A percentile compares a stretch with the other conserved stretches of the same genome.
Evolutionary conservation across 129 eudicot genomes (phyloP).

Genomic region (Silybum marianum): DNA sequence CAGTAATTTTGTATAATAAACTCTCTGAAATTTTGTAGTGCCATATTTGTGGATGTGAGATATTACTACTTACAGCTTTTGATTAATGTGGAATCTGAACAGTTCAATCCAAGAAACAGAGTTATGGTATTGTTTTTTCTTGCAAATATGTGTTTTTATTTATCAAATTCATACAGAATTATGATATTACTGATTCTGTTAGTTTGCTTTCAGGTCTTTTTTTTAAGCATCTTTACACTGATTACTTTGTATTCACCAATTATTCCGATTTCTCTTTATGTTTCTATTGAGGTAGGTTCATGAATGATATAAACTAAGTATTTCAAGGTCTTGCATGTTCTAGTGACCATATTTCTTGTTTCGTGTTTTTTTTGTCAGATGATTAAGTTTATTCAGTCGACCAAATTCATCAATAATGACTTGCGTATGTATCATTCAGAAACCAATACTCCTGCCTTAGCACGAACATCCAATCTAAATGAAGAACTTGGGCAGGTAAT

Average conservation of each 20-base stretch:
- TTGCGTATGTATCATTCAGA: constrained; percentile 87
- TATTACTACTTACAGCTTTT: constrained; percentile 70
- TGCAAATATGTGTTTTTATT: too few relatives aligned
- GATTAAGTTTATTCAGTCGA: constrained; percentile 91
- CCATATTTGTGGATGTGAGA: constrained; percentile 62
- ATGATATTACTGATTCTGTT: constrained; percentile 5
- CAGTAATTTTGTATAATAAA: not conserved
- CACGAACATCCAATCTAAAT: constrained; percentile 93
- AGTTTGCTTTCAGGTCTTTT: constrained; percentile 52
- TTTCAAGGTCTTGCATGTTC: constrained; percentile 6
- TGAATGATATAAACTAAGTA: not conserved
- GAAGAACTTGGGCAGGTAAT: constrained; percentile 98
- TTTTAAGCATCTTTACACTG: constrained; percentile 83
- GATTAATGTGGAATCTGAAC: constrained; percentile 41
- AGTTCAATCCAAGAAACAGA: constrained; percentile 81
- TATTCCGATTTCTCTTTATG: constrained; percentile 97
- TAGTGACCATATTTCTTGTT: constrained; percentile 9
- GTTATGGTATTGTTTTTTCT: constrained; percentile 48
- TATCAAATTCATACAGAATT: too few relatives aligned
- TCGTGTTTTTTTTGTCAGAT: constrained; percentile 49
- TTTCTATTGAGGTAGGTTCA: constrained; percentile 82
- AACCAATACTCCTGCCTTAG: constrained; percentile 91
- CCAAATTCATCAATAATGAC: constrained; percentile 86
- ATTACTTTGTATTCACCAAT: constrained; percentile 95
- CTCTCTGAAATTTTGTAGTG: constrained; percentile 49